phyloP scores from a whole-genome alignment of 1,284 basidiomycete species.

The Moniliella sp. region DNA sequence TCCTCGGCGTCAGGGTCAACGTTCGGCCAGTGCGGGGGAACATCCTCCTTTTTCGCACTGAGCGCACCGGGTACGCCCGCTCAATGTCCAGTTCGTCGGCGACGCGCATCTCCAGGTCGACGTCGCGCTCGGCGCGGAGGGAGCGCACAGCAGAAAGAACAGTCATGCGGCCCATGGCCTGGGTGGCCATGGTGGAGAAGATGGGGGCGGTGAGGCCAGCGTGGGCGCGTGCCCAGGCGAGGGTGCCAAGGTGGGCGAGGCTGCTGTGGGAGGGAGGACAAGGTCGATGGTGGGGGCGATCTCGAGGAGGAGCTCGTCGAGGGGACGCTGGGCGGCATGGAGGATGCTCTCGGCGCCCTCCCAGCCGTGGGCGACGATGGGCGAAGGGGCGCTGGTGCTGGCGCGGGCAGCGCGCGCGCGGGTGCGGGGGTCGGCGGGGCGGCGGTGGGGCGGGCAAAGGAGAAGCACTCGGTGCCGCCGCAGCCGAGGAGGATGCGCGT shows the following conservation, averaged over 20 bases:
- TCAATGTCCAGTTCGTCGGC: conserved; percentile 22
- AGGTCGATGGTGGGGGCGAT: conserved; percentile 56
- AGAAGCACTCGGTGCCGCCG: conserved; percentile 39
- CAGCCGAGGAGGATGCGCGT: conserved; percentile 81
- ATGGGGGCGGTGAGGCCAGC: conserved; percentile 74
- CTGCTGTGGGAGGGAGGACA: conserved; percentile 83
- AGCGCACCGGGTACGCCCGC: too few species aligned
- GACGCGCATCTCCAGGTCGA: conserved; percentile 7
- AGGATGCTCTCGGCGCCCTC: too few species aligned
- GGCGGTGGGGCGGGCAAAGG: too few species aligned
- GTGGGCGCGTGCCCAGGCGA: conserved; percentile 65
- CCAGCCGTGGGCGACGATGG: too few species aligned
- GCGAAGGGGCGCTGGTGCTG: too few species aligned
- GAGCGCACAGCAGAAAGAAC: conserved; percentile 18
- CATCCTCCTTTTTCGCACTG: too few species aligned
- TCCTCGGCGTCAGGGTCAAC: too few species aligned
- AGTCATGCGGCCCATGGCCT: conserved; percentile 81
- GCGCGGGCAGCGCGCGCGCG: too few species aligned
- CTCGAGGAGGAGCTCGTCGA: conserved; percentile 34
- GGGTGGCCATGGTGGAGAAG: conserved; percentile 86
- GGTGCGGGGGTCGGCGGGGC: too few species aligned
- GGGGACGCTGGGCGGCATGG: too few species aligned
- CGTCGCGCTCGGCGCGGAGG: conserved; percentile 23
- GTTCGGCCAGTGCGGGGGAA: too few species aligned
- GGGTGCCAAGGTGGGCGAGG: conserved; percentile 64